Evolutionary conservation across 2,329 filamentous ascomycete genomes (phyloP), one percentile per base, ranked within the genome.

Genomic region (Epichloe sylvatica): DNA sequence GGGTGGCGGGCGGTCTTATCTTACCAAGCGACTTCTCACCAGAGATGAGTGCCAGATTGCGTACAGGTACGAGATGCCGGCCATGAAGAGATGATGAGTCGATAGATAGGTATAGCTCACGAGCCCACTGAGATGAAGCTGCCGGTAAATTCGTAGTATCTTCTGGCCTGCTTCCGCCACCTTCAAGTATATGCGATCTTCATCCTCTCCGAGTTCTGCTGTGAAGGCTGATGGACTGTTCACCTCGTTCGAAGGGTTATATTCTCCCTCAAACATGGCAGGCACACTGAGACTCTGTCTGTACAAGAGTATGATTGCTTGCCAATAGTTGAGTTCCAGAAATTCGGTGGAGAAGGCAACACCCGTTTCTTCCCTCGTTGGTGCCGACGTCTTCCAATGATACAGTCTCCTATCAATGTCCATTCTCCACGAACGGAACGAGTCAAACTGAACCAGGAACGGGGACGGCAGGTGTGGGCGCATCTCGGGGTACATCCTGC

Each of bases 81-180:
- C 91, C 86, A 95, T 96, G 69, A 97, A 97, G 6, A 97, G 74
- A 66, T 97, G 90, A 63, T 97, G 91, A 0, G 92, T 96, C 2
- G 92, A 90, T 49, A 97, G 71, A 65, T 94, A 97, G 0, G 91
- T 97, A 63, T 96, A 95, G 66, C 95, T 97, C 49, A 97, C 91
- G 39, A 96, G 75, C 47, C 88, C 84, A 51, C 88, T 80, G 9
- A 90, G 75, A 65, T 97, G 91, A 52, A 97, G 71, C 61, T 95
- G 87, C 47, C 91, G 76, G 66, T 97, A 97, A 36, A 96, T 76
- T 53, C 90, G 85, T 61, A 97, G 69, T 2, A 96, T 91, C 67
- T 86, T 92, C 65, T 95, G 90, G 0, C 91, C 91, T 34, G 91
- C 91, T 67, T 96, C 90, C 0, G 92, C 92, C 30, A 96, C 88